A percentile compares a stretch with the other conserved stretches of the same genome.
phyloP scores from a whole-genome alignment of 1,139 yeast genomes.

The Debaryomyces coudertii region DNA sequence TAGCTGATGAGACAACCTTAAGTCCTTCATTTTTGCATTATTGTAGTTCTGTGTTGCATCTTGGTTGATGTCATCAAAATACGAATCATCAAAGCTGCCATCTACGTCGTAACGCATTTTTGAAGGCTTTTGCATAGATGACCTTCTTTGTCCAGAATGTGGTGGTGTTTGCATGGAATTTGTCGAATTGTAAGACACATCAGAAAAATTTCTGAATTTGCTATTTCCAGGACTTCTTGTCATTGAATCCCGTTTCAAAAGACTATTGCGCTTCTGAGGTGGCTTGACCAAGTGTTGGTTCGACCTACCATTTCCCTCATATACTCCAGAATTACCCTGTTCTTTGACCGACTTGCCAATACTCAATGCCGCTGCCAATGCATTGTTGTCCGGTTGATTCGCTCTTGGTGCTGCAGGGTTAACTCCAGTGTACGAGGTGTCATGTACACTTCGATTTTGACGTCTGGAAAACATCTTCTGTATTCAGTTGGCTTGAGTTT shows the following conservation, averaged over 20 bases:
- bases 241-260: slow-evolving; percentile 19
- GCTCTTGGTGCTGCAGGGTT: slow-evolving; percentile 37
- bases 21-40: slow-evolving; percentile 27
- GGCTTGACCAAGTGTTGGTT: slow-evolving; percentile 8
- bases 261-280: slow-evolving; percentile 17
- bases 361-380: slow-evolving; percentile 51
- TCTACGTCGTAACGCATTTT: slow-evolving; percentile 28
- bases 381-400: slow-evolving; percentile 43
- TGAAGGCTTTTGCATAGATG: slow-evolving; percentile 8
- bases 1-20: slow-evolving; percentile 23
- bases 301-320: not conserved
- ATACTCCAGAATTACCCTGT: not conserved
- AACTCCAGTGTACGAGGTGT: slow-evolving; percentile 51
- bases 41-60: slow-evolving; percentile 23
- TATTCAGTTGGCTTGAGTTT: not conserved
- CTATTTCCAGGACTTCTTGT: slow-evolving; percentile 4
- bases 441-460: slow-evolving; percentile 33
- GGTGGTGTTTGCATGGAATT: slow-evolving; percentile 4
- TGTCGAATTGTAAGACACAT: slow-evolving; percentile 20
- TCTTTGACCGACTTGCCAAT: slow-evolving; percentile 39
- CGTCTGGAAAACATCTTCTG: slow-evolving; percentile 39
- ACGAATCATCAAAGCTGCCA: slow-evolving; percentile 33
- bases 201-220: slow-evolving; percentile 18
- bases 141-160: slow-evolving; percentile 3
- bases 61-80: slow-evolving; percentile 33